phyloP scores from a whole-genome alignment of 805 yeast genomes.

The Candida ovalis region DNA sequence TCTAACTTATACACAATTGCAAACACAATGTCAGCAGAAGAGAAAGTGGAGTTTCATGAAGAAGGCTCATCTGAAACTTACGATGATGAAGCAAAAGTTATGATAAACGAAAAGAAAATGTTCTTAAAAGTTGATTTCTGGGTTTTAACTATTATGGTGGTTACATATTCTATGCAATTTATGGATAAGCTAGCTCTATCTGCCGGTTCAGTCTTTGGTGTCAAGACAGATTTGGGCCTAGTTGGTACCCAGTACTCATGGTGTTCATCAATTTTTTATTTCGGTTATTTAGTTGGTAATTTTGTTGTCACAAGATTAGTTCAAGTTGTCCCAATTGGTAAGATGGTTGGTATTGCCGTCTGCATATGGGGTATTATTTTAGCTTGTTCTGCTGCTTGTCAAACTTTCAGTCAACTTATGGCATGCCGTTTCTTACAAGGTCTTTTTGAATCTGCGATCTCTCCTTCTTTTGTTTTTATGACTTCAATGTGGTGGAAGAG shows the following conservation, averaged over 20 bases:
- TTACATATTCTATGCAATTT: slow-evolving; percentile 43
- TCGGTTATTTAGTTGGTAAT: slow-evolving; percentile 62
- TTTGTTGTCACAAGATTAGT: slow-evolving; percentile 42
- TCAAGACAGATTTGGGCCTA: slow-evolving; percentile 49
- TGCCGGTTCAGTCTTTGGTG: slow-evolving; percentile 53
- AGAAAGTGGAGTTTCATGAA: neutral
- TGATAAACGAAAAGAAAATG: slow-evolving; percentile 15
- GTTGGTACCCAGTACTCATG: slow-evolving; percentile 36
- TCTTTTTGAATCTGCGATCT: slow-evolving; percentile 47
- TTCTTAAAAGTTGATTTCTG: slow-evolving; percentile 44
- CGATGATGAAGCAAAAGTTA: slow-evolving; percentile 10
- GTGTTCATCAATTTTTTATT: slow-evolving; percentile 35
- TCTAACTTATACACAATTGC: neutral
- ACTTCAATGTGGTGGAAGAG: slow-evolving; percentile 58
- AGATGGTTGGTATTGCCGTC: slow-evolving; percentile 44
- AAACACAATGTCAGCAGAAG: neutral
- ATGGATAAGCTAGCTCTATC: slow-evolving; percentile 57
- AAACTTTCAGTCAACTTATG: slow-evolving; percentile 42
- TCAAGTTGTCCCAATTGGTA: slow-evolving; percentile 57
- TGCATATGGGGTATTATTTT: slow-evolving; percentile 65
- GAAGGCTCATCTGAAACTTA: neutral
- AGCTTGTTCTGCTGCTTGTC: slow-evolving; percentile 43
- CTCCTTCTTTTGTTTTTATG: slow-evolving; percentile 54
- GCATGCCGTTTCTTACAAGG: slow-evolving; percentile 50
- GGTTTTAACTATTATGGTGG: slow-evolving; percentile 46